Evolutionary conservation across 139 green algal genomes (phyloP), one percentile per base, ranked within the genome.

Genomic region (Protoeuglena noctilucae): DNA sequence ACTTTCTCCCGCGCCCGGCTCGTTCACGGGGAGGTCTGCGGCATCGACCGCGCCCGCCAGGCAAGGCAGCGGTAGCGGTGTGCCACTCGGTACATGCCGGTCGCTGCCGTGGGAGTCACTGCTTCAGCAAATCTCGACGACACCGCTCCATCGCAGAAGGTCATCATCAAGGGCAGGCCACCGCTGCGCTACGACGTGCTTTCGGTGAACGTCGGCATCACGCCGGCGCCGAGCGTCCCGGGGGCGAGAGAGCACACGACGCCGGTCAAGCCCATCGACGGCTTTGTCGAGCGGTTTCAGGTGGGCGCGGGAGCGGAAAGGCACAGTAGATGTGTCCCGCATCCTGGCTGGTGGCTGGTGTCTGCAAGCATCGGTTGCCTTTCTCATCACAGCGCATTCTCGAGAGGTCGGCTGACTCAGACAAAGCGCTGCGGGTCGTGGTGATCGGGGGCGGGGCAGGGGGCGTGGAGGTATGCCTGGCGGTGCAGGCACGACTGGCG

Each of bases 201-300:
- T 3, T 93, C 83, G 0, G 69, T 98, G 2, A 74, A 97, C 62
- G 70, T 93, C 4, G 89, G 89, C 55, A 94, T 94, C 64, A 91
- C 78, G 0, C 88, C 88, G 2, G 71, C 64, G 1, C 43, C 47
- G 2, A 53, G 48, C 1, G 65, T 92, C 3, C 72, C 73, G 0
- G 89, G 89, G 0, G 81, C 79, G 0, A 41, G 52, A 1, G 25
- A 76, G 53, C 58, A 83, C 65, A 72, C 79, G 30, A 87, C 68
- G 4, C 61, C 84, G 1, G 89, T 97, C 29, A 97, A 97, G 51
- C 89, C 89, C 4, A 94, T 97, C 26, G 70, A 80, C 53, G 68
- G 77, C 31, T 79, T 83, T 69, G 78, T 82, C 27, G 51, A 54
- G 1, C 60, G 65, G 0, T 68, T 80, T 50, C 64, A 80, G 9